Conservation (phyloP, 345 rosid genomes). For the Citrus medica region DNA sequence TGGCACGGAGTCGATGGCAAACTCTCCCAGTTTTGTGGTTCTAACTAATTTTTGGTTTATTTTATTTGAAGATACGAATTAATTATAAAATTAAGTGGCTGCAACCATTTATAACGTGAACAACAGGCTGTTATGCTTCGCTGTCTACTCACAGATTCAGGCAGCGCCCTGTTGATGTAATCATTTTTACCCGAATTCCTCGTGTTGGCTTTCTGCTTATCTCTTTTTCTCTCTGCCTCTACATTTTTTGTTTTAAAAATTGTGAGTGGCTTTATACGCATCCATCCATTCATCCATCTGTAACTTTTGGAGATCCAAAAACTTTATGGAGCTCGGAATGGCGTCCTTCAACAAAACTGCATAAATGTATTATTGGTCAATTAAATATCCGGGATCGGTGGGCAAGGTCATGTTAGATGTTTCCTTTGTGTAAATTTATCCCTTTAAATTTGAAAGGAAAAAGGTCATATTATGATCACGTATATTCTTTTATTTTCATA, state of each 20-base stretch:
- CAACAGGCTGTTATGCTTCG: not conserved
- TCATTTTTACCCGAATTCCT: not conserved
- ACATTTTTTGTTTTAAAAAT: not conserved
- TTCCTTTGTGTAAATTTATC: too few relatives aligned
- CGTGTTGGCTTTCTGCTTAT: not conserved
- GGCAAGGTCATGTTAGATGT: too few relatives aligned
- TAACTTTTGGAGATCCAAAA: not conserved
- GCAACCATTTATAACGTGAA: not conserved
- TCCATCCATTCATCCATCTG: accelerated
- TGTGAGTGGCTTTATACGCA: not conserved
- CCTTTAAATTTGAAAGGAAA: too few relatives aligned
- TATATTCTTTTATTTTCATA: too few relatives aligned
- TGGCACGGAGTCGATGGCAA: too few relatives aligned
- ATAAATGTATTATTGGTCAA: not conserved
- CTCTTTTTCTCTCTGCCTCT: not conserved
- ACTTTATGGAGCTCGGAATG: not conserved
- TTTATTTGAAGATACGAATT: not conserved
- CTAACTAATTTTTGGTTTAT: too few relatives aligned
- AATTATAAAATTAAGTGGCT: not conserved
- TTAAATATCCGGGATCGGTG: too few relatives aligned
- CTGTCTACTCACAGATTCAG: not conserved
- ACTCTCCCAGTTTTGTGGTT: too few relatives aligned
- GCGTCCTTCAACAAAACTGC: not conserved
- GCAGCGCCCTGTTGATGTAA: not conserved
- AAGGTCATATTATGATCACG: too few relatives aligned